phyloP scores from a whole-genome alignment of 2,329 filamentous ascomycete genomes.

The Exophiala calicioides region DNA sequence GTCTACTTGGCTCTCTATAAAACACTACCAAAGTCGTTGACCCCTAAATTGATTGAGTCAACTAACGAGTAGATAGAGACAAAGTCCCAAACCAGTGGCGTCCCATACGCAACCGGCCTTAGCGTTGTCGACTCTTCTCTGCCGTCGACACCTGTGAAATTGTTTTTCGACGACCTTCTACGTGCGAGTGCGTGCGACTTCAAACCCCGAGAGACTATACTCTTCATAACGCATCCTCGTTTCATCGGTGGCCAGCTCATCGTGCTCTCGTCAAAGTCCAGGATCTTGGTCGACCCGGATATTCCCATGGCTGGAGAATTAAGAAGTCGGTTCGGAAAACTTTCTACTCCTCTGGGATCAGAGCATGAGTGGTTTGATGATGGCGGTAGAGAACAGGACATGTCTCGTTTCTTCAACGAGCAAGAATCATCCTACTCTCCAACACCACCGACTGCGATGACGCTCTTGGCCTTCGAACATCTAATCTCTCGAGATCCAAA shows the following conservation, averaged over 20 bases:
- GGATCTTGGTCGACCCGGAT: constrained; percentile 2
- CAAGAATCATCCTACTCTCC: too few species aligned
- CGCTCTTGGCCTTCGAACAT: neutral
- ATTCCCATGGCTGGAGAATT: neutral
- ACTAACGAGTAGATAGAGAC: neutral
- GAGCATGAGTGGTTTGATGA: too few species aligned
- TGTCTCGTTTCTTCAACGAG: too few species aligned
- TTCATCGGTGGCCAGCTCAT: constrained; percentile 1
- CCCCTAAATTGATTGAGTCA: too few species aligned
- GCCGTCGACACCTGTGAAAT: neutral
- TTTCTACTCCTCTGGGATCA: neutral
- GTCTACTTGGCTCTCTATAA: too few species aligned
- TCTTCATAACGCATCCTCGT: constrained; percentile 1
- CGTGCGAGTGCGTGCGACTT: neutral
- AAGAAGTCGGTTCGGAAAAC: neutral
- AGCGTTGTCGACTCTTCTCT: neutral
- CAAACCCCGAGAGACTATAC: neutral
- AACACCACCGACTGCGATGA: too few species aligned
- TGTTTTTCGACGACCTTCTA: constrained; percentile 4
- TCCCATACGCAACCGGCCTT: neutral
- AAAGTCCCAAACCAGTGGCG: neutral
- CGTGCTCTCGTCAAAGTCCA: neutral
- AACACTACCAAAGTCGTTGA: too few species aligned
- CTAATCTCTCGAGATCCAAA: neutral
- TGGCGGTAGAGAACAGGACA: too few species aligned